Evolutionary conservation across 2,329 filamentous ascomycete species (phyloP).

Genomic region (Didymella sp.): DNA sequence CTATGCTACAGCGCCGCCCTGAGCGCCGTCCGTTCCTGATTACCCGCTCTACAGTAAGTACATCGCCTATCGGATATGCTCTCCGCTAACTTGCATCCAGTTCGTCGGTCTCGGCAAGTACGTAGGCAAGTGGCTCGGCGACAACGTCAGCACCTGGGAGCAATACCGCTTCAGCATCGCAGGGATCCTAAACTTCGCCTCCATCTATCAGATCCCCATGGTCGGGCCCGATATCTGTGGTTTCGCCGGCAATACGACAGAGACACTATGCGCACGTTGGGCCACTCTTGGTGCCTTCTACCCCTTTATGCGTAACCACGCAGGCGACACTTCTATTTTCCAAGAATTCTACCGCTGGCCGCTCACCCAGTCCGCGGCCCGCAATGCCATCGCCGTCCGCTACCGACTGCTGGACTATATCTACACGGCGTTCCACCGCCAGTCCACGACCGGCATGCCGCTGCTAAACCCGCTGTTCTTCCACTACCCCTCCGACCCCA

Average conservation of each 20-base stretch:
- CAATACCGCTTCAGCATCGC: slow-evolving; percentile 52
- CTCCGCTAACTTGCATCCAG: slow-evolving; percentile 18
- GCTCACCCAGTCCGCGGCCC: slow-evolving; percentile 67
- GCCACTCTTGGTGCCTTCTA: slow-evolving; percentile 74
- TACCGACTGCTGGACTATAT: slow-evolving; percentile 79
- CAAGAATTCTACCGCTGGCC: slow-evolving; percentile 66
- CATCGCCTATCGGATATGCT: not conserved
- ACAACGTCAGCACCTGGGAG: slow-evolving; percentile 56
- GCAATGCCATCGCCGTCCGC: slow-evolving; percentile 71
- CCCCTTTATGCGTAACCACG: slow-evolving; percentile 78
- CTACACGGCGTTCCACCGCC: slow-evolving; percentile 71
- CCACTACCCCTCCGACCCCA: slow-evolving; percentile 65
- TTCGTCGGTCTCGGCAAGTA: slow-evolving; percentile 73
- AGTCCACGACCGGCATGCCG: slow-evolving; percentile 67
- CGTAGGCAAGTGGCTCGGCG: slow-evolving; percentile 66
- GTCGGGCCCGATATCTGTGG: slow-evolving; percentile 73
- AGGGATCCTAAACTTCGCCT: slow-evolving; percentile 53
- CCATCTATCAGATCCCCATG: slow-evolving; percentile 56
- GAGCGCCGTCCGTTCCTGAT: slow-evolving; percentile 71
- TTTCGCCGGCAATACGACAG: slow-evolving; percentile 70
- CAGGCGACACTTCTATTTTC: slow-evolving; percentile 57
- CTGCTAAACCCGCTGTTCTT: slow-evolving; percentile 74
- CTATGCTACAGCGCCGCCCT: slow-evolving; percentile 71
- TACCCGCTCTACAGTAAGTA: slow-evolving; percentile 67
- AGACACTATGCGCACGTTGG: slow-evolving; percentile 76